Evolutionary conservation across 2,329 filamentous ascomycete genomes (phyloP), one percentile per base, ranked within the genome.

Genomic region (Elsinoe perseae): DNA sequence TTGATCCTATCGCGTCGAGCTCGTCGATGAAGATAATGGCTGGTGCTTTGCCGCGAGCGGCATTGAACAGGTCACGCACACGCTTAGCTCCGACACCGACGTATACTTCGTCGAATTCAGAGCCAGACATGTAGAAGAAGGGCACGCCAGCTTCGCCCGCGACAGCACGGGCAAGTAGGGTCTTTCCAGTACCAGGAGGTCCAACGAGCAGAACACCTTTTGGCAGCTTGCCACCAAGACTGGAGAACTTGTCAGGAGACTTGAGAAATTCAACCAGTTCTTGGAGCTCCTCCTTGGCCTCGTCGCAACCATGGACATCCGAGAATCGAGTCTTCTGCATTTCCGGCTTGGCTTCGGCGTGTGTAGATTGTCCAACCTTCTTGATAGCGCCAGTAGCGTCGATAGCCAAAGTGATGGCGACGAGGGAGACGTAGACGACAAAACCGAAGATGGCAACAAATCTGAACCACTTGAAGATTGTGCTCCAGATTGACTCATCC

Each of bases 101-200:
- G 67, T 96, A 98, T 54, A 98, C 86, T 72, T 98, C 93, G 67
- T 98, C 93, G 68, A 98, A 98, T 70, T 87, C 93, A 58, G 89
- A 95, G 52, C 93, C 93, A 67, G 93, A 98, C 92, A 98, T 97
- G 80, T 96, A 98, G 79, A 97, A 98, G 79, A 98, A 98, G 1
- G 93, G 93, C 16, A 98, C 93, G 56, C 92, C 93, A 55, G 93
- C 91, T 75, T 98, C 93, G 54, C 93, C 93, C 48, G 93, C 93
- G 59, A 98, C 93, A 56, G 93, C 95, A 66, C 93, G 86, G 61
- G 93, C 93, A 59, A 98, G 81, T 38, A 98, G 81, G 10, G 93
- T 98, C 75, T 98, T 98, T 74, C 93, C 93, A 59, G 93, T 98
- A 75, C 93, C 93, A 54, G 93, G 93, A 67, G 93, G 93, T 0